Base-by-base conservation (phyloP, 1,284 basidiomycete genomes). In the Tilletia walkeri region DNA sequence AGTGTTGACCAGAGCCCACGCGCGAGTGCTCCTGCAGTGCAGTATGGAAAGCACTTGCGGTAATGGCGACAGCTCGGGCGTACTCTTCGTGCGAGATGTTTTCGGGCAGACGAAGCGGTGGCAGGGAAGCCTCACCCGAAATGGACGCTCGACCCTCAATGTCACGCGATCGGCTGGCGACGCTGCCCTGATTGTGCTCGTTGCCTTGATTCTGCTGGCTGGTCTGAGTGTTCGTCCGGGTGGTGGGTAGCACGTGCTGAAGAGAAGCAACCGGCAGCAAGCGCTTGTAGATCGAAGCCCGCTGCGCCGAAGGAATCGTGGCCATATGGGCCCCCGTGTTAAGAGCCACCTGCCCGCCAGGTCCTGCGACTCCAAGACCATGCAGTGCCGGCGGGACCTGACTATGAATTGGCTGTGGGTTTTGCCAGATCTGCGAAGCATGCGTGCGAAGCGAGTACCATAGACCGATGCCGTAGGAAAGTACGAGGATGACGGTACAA, bases 381-480 rank as follows among this genome's bases (percentile, higher is more conserved):
- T 45, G 41, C 41, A 45, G 41, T 14, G 41, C 41, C 9, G 41
- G 41, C 14, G 6, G 41, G 41, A 45, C 41, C 3, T 72, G 72
- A 14, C 16, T n/a, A 9, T 47, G 53, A 4, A 53, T 73, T 34
- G 76, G 75, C 83, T 71, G 88, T 84, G 80, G 65, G 81, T 98
- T 98, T 84, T 99, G 95, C 96, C 96, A 99, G 78, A 99, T 99
- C 84, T 99, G 96, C 16, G 92, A 91, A 2, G 96, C 96, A 83
- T 99, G 96, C 0, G 96, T 99, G 61, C 94, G 91, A 20, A 99
- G 89, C 61, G 95, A 98, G 87, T 99, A 99, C 96, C 96, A 99
- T 0, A 99, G 87, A 47, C 96, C 96, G 71, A 99, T 90, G 61
- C 96, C 88, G 85, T 99, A 99, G 0, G 96, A 97, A 69, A 99